These are phyloP conservation scores for Conoideocrella luteorostrata DNA, from an alignment of 2,329 filamentous ascomycete genomes.

Conservation along the genomic window DNA sequence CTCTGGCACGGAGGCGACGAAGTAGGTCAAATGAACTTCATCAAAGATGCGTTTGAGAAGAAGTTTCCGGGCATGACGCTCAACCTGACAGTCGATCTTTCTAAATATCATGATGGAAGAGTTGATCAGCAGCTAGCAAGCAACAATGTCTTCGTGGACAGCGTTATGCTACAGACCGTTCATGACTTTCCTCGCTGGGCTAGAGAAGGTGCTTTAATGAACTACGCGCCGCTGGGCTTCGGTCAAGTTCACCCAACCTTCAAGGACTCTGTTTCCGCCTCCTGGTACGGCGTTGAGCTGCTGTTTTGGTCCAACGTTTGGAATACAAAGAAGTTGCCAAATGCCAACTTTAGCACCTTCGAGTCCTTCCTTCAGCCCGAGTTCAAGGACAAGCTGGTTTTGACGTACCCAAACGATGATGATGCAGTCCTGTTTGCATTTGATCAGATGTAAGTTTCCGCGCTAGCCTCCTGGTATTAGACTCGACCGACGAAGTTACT, in stretches of 20 bases:
- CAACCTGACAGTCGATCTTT: constrained; percentile 48
- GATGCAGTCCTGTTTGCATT: constrained; percentile 48
- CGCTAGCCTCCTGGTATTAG: no score
- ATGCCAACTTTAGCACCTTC: constrained; percentile 29
- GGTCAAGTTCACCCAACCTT: constrained; percentile 34
- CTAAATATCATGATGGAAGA: constrained; percentile 45
- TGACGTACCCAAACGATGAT: constrained; percentile 53
- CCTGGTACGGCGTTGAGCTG: constrained; percentile 35
- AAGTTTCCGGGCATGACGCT: constrained; percentile 44
- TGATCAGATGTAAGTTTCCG: constrained; percentile 35
- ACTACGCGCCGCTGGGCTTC: constrained; percentile 43
- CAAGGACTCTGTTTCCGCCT: constrained; percentile 34
- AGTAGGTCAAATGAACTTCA: constrained; percentile 26
- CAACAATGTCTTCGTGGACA: constrained; percentile 36
- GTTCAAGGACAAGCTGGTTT: constrained; percentile 45
- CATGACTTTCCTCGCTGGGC: constrained; percentile 48
- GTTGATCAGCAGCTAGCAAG: constrained; percentile 39
- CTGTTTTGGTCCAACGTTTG: constrained; percentile 31
- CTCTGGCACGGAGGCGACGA: constrained; percentile 45
- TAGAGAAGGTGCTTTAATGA: constrained; percentile 36
- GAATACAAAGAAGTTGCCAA: constrained; percentile 28
- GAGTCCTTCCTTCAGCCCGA: constrained; percentile 39
- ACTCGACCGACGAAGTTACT: no score
- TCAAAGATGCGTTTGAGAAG: constrained; percentile 38
- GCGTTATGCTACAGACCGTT: constrained; percentile 41